phyloP scores from a whole-genome alignment of 768 basidiomycete genomes.

The Tylopilus plumbeoviolaceoides region DNA sequence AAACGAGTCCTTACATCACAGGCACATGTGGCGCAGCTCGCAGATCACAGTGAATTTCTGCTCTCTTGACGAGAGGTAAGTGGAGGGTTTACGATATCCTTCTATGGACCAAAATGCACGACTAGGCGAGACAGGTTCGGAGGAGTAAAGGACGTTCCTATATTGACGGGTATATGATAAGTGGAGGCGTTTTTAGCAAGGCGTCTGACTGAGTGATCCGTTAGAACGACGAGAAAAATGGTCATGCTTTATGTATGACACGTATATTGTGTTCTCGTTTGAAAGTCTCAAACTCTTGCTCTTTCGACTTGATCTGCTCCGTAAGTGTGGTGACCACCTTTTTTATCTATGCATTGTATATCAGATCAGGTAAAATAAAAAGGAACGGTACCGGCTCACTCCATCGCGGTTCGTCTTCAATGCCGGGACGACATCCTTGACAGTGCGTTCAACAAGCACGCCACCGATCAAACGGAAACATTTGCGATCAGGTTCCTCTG shows the following conservation, averaged over 20 bases:
- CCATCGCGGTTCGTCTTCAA: conserved; percentile 87
- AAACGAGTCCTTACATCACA: conserved; percentile 5
- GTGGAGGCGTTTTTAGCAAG: not conserved
- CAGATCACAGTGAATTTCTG: not conserved
- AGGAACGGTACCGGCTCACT: conserved; percentile 41
- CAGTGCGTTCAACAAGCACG: conserved; percentile 92
- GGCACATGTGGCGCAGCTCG: not conserved
- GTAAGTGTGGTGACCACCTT: conserved; percentile 74
- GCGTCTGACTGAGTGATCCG: not conserved
- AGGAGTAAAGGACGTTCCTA: not conserved
- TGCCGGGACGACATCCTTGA: conserved; percentile 89
- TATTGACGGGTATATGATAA: not conserved
- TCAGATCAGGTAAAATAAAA: conserved; percentile 2
- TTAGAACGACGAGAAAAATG: conserved; percentile 2
- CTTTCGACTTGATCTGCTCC: conserved; percentile 87
- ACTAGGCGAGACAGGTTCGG: not conserved
- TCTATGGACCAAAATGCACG: not conserved
- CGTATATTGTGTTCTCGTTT: conserved; percentile 76
- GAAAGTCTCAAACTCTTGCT: conserved; percentile 76
- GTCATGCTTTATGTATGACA: conserved; percentile 39
- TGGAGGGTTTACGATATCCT: not conserved
- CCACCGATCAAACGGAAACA: conserved; percentile 97
- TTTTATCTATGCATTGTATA: conserved; percentile 55
- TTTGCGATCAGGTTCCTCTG: conserved; percentile 84
- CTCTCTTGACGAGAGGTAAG: not conserved